Evolutionary conservation across 2,329 filamentous ascomycete genomes (phyloP).

Genomic region (Trichoderma atrobrunneum): DNA sequence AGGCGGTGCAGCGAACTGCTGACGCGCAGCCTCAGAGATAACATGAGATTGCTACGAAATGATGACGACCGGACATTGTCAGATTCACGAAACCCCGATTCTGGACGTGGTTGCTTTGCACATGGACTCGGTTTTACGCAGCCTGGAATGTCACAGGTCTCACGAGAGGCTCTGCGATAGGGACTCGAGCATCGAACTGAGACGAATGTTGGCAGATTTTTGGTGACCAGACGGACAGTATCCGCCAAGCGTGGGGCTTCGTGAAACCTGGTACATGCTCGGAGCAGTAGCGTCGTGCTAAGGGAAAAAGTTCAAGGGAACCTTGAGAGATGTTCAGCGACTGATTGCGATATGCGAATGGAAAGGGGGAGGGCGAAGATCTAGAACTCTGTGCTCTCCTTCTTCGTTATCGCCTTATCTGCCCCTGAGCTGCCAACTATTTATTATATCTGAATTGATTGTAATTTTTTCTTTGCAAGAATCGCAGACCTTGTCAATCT

Average conservation of each 20-base stretch:
- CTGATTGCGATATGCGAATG: neutral
- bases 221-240: neutral
- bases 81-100: neutral
- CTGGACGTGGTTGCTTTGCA: neutral
- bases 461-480: neutral
- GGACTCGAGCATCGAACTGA: neutral
- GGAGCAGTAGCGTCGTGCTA: neutral
- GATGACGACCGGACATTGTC: neutral
- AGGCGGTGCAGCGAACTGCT: constrained; percentile 16
- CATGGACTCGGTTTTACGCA: neutral
- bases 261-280: neutral
- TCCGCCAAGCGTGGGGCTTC: constrained; percentile 12
- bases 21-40: neutral
- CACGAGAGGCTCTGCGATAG: neutral
- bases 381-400: neutral
- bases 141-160: neutral
- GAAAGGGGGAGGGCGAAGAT: neutral
- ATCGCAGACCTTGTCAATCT: neutral
- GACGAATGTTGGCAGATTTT: neutral
- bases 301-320: neutral
- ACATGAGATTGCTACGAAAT: neutral
- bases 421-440: neutral
- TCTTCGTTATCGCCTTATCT: neutral
- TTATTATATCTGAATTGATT: neutral
- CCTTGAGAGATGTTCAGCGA: neutral